Evolutionary conservation across 2,329 filamentous ascomycete genomes (phyloP), one percentile per base, ranked within the genome.

Genomic region (Penicillium hordei): DNA sequence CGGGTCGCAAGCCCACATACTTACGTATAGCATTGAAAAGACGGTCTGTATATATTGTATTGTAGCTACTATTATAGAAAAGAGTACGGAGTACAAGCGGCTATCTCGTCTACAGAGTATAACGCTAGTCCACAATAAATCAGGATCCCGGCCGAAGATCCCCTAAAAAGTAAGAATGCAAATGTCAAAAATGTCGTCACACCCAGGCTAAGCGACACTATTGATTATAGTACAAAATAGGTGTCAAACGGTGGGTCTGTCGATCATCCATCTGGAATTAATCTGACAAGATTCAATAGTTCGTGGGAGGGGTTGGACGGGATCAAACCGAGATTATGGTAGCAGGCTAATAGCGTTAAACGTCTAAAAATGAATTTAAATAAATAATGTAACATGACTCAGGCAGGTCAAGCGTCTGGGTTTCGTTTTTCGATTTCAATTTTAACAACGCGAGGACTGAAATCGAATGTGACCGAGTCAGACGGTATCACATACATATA

Each of bases 261-360:
- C 57, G 62, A 65, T 65, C 62, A 43, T 48, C 9, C 8, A 31
- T 29, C 25, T 53, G 48, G 42, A 39, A 55, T 38, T 38, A 34
- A 54, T 50, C n/a, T 29, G 29, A 53, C 34, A 54, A 52, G 33
- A 64, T 58, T 65, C 62, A 63, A 65, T 66, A 66, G 64, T 59
- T 48, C 31, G 17, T 29, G 21, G 7, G 29, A 48, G 12, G 12
- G 33, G 23, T 38, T 38, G 4, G 23, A 49, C 17, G 23, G 19
- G 17, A 45, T 12, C 10, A n/a, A 45, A 23, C 8, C 29, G 4
- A n/a, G 19, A 34, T 34, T 15, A 17, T 34, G 13, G 19, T 3
- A 33, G 13, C 7, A 7, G 2, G 19, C 12, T 17, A 1, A 8
- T 17, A 33, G 29, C 13, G 29, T 33, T 7, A 12, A 23, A 44